Percentiles rank a stretch among this genome's conserved stretches.
phyloP scores from a whole-genome alignment of 2,329 filamentous ascomycete species.

The Cryphonectria japonica region DNA sequence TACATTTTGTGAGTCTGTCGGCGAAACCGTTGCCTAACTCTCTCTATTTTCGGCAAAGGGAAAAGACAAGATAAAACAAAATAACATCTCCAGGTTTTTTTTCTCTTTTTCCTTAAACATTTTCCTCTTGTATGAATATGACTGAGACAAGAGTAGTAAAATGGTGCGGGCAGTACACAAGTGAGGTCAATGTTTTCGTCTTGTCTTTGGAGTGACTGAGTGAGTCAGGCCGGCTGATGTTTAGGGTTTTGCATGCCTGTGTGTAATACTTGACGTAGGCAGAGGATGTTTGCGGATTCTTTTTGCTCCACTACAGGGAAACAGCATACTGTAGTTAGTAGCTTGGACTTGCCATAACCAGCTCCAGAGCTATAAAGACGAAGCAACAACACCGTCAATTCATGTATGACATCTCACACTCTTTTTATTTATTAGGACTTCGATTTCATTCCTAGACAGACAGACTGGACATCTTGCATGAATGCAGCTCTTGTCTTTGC shows the following conservation, averaged over 20 bases:
- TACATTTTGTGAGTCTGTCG: not conserved
- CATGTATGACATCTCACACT: not conserved
- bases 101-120: not conserved
- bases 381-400: not conserved
- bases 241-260: not conserved
- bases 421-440: not conserved
- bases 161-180: not conserved
- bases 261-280: not conserved
- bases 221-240: slow-evolving; percentile 7
- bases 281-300: not conserved
- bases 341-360: too few relatives aligned
- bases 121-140: not conserved
- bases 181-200: not conserved
- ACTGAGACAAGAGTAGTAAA: not conserved
- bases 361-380: too few relatives aligned
- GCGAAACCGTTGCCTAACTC: not conserved
- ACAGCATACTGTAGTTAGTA: too few relatives aligned
- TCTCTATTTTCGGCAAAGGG: not conserved
- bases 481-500: not conserved
- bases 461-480: not conserved
- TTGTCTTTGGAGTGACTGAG: not conserved
- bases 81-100: not conserved
- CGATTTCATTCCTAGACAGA: not conserved
- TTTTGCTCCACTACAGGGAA: not conserved
- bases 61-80: not conserved